A percentile compares a stretch with the other conserved stretches of the same genome.
phyloP scores from a whole-genome alignment of 805 yeast genomes.

The Wickerhamiella vanderwaltii region DNA sequence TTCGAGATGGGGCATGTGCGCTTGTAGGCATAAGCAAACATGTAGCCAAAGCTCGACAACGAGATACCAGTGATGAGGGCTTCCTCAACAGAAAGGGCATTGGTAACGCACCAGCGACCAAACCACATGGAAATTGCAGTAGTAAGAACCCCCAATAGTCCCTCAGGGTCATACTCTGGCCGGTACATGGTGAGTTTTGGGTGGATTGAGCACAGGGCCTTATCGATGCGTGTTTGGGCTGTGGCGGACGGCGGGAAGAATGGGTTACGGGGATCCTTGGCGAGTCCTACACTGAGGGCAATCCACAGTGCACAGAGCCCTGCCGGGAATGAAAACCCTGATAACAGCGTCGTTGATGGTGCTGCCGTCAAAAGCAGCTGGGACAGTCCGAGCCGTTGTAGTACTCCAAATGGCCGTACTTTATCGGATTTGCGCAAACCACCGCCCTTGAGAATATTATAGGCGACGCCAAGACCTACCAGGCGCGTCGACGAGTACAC shows the following conservation, averaged over 20 bases:
- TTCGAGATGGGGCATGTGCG: slow-evolving; percentile 27
- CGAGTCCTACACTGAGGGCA: slow-evolving; percentile 20
- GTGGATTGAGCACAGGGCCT: slow-evolving; percentile 15
- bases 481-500: slow-evolving; percentile 15
- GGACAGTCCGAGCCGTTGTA: slow-evolving; percentile 25
- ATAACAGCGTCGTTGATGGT: slow-evolving; percentile 11
- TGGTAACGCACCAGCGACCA: slow-evolving; percentile 26
- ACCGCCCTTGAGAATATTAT: slow-evolving; percentile 16
- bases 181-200: slow-evolving; percentile 16
- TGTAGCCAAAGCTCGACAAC: slow-evolving; percentile 22
- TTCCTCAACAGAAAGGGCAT: slow-evolving; percentile 19
- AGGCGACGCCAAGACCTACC: slow-evolving; percentile 25
- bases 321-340: slow-evolving; percentile 18
- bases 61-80: slow-evolving; percentile 22
- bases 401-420: slow-evolving; percentile 22
- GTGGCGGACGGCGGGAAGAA: slow-evolving; percentile 22
- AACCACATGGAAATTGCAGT: slow-evolving; percentile 30
- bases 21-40: slow-evolving; percentile 24
- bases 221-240: slow-evolving; percentile 28
- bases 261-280: slow-evolving; percentile 23
- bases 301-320: slow-evolving; percentile 24
- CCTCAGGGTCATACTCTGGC: slow-evolving; percentile 29
- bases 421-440: slow-evolving; percentile 13
- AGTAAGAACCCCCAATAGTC: slow-evolving; percentile 28
- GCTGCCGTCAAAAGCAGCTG: slow-evolving; percentile 18